Evolutionary conservation across 2,329 filamentous ascomycete species (phyloP).

Genomic region (Penicillium sp.): DNA sequence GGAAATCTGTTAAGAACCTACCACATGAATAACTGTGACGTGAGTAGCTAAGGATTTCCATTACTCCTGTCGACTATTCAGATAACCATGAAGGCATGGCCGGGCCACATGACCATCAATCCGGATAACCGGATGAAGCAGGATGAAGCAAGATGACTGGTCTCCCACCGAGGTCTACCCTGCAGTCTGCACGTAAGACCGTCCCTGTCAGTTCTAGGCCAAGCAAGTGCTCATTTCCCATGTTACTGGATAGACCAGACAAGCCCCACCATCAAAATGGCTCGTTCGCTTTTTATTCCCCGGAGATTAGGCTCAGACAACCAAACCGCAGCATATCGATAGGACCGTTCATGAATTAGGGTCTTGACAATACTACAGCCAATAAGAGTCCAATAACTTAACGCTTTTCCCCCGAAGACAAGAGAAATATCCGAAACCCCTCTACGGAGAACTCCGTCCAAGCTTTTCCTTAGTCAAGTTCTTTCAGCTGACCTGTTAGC

Average conservation of each 20-base stretch:
- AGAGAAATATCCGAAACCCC: constrained; percentile 1
- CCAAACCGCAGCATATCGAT: background rate
- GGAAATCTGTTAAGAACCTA: too few species aligned
- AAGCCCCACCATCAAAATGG: background rate
- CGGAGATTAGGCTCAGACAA: background rate
- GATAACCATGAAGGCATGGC: background rate
- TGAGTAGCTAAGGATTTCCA: too few species aligned
- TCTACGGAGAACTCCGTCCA: background rate
- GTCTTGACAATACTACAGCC: background rate
- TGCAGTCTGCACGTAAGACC: background rate
- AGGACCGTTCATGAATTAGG: background rate
- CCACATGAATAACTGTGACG: too few species aligned
- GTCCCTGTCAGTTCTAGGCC: background rate
- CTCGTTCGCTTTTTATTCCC: background rate
- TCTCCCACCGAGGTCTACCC: too few species aligned
- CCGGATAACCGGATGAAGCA: background rate
- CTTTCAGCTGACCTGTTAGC: background rate
- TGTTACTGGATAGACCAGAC: constrained; percentile 12
- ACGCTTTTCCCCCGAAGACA: constrained; percentile 3
- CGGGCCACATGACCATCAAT: background rate
- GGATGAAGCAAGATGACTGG: too few species aligned
- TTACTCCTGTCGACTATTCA: too few species aligned
- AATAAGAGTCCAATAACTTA: background rate
- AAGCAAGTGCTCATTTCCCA: constrained; percentile 7
- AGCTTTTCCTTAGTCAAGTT: background rate